Evolutionary conservation across 441 rosid species (phyloP).

Genomic region (Breynia disticha): DNA sequence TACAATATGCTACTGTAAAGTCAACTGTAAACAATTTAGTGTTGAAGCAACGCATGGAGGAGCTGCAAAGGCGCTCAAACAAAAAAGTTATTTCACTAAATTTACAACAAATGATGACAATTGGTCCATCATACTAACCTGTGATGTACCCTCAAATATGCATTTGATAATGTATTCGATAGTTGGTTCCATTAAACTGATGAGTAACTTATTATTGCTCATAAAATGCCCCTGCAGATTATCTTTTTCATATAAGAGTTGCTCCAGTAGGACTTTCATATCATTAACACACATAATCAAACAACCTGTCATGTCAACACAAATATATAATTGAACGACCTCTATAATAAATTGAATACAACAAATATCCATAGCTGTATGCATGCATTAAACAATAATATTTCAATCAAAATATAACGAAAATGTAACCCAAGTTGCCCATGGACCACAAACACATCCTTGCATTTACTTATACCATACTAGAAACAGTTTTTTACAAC

Average conservation of each 20-base stretch:
- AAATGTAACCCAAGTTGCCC: neutral
- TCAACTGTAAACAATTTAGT: conserved; percentile 1
- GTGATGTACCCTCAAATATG: conserved; percentile 52
- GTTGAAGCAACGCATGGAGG: conserved; percentile 2
- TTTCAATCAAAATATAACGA: too few relatives aligned
- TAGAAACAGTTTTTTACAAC: neutral
- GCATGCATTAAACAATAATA: too few relatives aligned
- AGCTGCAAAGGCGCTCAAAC: too few relatives aligned
- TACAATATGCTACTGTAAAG: neutral
- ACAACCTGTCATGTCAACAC: conserved; percentile 38
- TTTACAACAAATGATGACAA: too few relatives aligned
- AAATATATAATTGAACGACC: conserved; percentile 7
- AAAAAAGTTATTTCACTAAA: too few relatives aligned
- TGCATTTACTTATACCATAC: too few relatives aligned
- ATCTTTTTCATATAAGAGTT: conserved; percentile 36
- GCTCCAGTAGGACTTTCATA: conserved; percentile 34
- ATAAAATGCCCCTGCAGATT: conserved; percentile 24
- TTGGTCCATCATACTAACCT: conserved; percentile 40
- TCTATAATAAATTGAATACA: too few relatives aligned
- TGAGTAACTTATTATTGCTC: conserved; percentile 41
- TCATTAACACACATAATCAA: conserved; percentile 60
- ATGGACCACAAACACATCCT: neutral
- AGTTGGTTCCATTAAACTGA: conserved; percentile 70
- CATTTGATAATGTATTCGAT: conserved; percentile 62
- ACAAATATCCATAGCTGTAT: too few relatives aligned